Evolutionary conservation across 208 protist species (phyloP).

Genomic region (Trypanosomatidae sp.): DNA sequence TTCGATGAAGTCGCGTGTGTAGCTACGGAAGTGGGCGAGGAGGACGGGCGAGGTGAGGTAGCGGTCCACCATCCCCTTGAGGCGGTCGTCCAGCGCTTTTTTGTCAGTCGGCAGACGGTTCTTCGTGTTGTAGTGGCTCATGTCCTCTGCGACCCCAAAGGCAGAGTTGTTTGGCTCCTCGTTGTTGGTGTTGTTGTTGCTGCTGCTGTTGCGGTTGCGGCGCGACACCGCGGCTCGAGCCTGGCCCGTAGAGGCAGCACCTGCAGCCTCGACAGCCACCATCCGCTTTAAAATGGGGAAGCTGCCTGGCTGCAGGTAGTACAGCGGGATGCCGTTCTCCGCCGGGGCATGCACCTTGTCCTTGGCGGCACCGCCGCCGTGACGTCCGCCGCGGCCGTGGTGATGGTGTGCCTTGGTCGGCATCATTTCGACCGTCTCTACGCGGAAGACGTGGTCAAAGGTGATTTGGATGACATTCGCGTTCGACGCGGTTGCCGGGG

Average conservation of each 20-base stretch:
- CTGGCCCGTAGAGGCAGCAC: no score
- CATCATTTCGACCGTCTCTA: slow-evolving; percentile 64
- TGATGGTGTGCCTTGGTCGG: slow-evolving; percentile 31
- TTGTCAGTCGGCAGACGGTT: slow-evolving; percentile 37
- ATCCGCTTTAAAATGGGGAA: slow-evolving; percentile 9
- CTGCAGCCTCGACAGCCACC: background rate
- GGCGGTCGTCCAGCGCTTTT: slow-evolving; percentile 27
- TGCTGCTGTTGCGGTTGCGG: no score
- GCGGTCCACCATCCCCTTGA: slow-evolving; percentile 42
- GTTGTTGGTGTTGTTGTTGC: no score
- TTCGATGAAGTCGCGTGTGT: slow-evolving; percentile 68
- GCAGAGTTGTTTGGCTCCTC: no score
- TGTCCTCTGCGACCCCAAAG: slow-evolving; percentile 39
- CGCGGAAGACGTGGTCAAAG: slow-evolving; percentile 71
- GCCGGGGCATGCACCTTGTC: slow-evolving; percentile 25
- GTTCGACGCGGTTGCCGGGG: slow-evolving; percentile 49
- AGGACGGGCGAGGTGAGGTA: slow-evolving; percentile 36
- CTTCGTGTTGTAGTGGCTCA: slow-evolving; percentile 32
- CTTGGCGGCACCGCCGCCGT: slow-evolving; percentile 3
- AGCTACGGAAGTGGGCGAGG: slow-evolving; percentile 44
- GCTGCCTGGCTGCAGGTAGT: slow-evolving; percentile 33
- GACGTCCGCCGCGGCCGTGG: slow-evolving; percentile 20
- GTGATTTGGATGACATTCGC: slow-evolving; percentile 75
- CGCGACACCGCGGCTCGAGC: no score
- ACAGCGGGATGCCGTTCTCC: slow-evolving; percentile 47